A percentile compares a stretch with the other conserved stretches of the same genome.
phyloP scores from a whole-genome alignment of 2,329 filamentous ascomycete genomes.

The Fusarium cicatricum region DNA sequence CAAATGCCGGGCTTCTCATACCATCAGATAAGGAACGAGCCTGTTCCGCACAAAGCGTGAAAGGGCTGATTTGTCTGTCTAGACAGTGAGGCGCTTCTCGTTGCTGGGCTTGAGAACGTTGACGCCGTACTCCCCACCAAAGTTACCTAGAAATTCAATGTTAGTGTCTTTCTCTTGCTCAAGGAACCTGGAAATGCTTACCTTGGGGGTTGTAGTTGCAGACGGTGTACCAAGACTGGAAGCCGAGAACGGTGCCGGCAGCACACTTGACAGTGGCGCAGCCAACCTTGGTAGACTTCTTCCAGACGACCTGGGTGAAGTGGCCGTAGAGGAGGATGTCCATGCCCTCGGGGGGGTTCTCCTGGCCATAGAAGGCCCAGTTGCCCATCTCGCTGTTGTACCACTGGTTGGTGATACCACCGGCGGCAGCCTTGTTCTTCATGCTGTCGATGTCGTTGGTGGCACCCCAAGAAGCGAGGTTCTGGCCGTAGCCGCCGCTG shows the following conservation, averaged over 20 bases:
- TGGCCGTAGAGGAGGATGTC: constrained; percentile 72
- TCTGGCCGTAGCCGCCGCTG: constrained; percentile 82
- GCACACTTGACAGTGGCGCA: constrained; percentile 76
- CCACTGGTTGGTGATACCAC: constrained; percentile 82
- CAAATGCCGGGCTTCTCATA: constrained; percentile 13
- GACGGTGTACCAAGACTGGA: constrained; percentile 78
- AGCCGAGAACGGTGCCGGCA: constrained; percentile 54
- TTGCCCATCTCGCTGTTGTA: constrained; percentile 80
- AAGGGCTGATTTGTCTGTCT: constrained; percentile 22
- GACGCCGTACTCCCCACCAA: constrained; percentile 56
- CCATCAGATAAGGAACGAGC: constrained; percentile 16
- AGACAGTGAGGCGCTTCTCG: constrained; percentile 37
- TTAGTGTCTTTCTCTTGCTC: background rate
- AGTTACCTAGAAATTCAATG: constrained; percentile 54
- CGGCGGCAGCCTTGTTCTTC: constrained; percentile 64
- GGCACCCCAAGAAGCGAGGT: constrained; percentile 75
- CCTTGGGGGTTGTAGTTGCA: constrained; percentile 86
- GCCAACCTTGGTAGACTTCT: constrained; percentile 48
- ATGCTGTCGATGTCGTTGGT: constrained; percentile 48
- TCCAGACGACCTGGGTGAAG: constrained; percentile 56
- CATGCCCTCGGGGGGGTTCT: constrained; percentile 64
- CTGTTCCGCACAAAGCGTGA: constrained; percentile 19
- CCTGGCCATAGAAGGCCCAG: constrained; percentile 67
- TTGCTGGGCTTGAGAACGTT: constrained; percentile 58
- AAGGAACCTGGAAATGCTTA: constrained; percentile 52